Base-by-base conservation (phyloP, 140 eudicot genomes). In the Anethum foeniculum region DNA sequence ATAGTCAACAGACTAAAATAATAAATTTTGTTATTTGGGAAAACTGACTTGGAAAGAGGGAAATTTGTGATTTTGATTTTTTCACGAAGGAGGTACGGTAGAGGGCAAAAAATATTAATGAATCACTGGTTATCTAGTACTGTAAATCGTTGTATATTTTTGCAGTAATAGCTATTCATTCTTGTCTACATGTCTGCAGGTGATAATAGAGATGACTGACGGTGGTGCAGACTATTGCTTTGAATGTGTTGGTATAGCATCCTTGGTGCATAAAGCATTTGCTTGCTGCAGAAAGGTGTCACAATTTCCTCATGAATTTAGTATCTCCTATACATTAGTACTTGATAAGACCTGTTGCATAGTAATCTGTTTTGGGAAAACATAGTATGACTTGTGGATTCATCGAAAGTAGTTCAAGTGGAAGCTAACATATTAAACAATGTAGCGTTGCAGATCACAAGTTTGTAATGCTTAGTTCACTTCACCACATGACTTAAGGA, bases 101-200 rank as follows among this genome's bases (percentile, higher is more conserved):
- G 71, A n/a, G 71, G 30, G n/a, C 7, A n/a, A 21, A 60, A 21
- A 18, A 60, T 19, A 60, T 19, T 8, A 60, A 60, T 30, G 1
- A 60, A 21, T 60, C 38, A 6, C 7, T 36, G 41, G 3, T 36
- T 69, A 27, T 11, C 27, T 14, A 16, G n/a, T n/a, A 69, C 48
- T 15, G 30, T 19, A 69, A 69, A 21, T 46, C 48, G 30, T 65
- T 25, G 41, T 79, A 82, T 67, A 2, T 11, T 72, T 68, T 62
- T 27, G 5, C 30, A 43, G 96, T 77, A 96, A 94, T 75, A 93
- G 89, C 82, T 93, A 93, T 74, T 89, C 96, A 85, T 93, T 93
- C 71, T 7, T n/a, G n/a, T n/a, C n/a, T n/a, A n/a, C n/a, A n/a
- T n/a, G n/a, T n/a, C n/a, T n/a, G n/a, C n/a, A n/a, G n/a, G n/a